These are phyloP conservation scores for Crithidia mellificae DNA, from an alignment of 208 protist species.

Conservation along the genomic window DNA sequence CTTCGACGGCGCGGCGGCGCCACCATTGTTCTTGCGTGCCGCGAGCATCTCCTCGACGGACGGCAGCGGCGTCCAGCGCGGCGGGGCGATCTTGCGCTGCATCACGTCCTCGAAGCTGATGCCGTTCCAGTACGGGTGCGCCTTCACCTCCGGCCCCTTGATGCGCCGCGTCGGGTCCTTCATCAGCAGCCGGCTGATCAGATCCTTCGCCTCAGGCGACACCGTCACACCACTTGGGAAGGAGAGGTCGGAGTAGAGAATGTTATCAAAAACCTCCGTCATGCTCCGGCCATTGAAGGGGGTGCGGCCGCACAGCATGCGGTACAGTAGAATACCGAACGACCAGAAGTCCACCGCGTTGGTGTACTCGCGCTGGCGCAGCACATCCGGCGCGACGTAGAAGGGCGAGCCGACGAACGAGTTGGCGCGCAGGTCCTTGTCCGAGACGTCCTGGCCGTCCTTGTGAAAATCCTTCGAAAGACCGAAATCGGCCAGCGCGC, in stretches of 20 bases:
- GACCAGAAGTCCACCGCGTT: conserved; percentile 98
- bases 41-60: conserved; percentile 83
- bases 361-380: conserved; percentile 94
- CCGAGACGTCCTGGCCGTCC: conserved; percentile 65
- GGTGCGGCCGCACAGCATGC: conserved; percentile 94
- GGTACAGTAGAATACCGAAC: conserved; percentile 97
- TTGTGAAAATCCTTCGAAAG: conserved; percentile 93
- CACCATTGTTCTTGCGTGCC: conserved; percentile 39
- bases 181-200: conserved; percentile 89
- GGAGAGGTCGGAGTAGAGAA: conserved; percentile 89
- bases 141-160: conserved; percentile 86
- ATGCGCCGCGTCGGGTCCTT: conserved; percentile 89
- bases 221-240: conserved; percentile 88
- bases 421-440: conserved; percentile 85
- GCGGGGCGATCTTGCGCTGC: conserved; percentile 75
- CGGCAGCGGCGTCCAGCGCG: conserved; percentile 85
- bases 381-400: conserved; percentile 95
- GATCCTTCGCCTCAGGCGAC: conserved; percentile 86
- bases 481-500: conserved; percentile 91
- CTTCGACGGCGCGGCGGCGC: conserved; percentile 31
- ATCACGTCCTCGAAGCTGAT: conserved; percentile 91
- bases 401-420: conserved; percentile 94
- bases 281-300: conserved; percentile 94
- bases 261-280: conserved; percentile 93
- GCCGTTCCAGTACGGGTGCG: conserved; percentile 91